Percentiles rank a stretch among this genome's conserved stretches.
These are phyloP conservation scores for Abrus pulchellus DNA, from an alignment of 306 rosid species.

Conservation along the genomic window DNA sequence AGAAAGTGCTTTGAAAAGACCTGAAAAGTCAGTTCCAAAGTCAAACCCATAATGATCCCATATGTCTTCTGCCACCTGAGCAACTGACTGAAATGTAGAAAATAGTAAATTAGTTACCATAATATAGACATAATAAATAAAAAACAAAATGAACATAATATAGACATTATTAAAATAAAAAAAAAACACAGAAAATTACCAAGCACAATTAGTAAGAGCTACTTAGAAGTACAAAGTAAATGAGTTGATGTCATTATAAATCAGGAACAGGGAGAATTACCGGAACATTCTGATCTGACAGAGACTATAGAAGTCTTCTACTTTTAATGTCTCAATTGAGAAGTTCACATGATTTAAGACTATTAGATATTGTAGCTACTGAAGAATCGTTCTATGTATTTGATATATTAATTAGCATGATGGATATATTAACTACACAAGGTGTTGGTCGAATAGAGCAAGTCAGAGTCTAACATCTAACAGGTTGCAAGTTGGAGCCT, in stretches of 20 bases:
- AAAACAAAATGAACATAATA: conserved; percentile 25
- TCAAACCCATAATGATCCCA: conserved; percentile 98
- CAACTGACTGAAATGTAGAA: conserved; percentile 72
- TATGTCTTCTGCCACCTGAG: conserved; percentile 90
- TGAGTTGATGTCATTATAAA: not conserved
- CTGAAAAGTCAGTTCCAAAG: conserved; percentile 89
- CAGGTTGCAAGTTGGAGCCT: no score
- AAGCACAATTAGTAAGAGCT: not conserved
- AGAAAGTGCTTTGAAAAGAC: conserved; percentile 89
- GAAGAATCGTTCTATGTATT: not conserved
- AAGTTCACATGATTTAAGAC: not conserved
- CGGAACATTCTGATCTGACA: conserved; percentile 7
- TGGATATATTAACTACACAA: no score
- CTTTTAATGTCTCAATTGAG: not conserved
- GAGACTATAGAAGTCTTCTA: not conserved
- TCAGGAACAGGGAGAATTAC: conserved; percentile 15
- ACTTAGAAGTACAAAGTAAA: not conserved
- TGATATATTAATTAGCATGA: not conserved
- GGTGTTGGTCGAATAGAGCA: no score
- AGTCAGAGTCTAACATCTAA: no score
- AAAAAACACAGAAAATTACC: conserved; percentile 10
- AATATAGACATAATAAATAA: not conserved
- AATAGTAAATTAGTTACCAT: conserved; percentile 22
- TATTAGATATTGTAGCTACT: not conserved
- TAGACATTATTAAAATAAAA: not conserved